phyloP scores from a whole-genome alignment of 2,329 filamentous ascomycete species.

The Xylaria sp. region DNA sequence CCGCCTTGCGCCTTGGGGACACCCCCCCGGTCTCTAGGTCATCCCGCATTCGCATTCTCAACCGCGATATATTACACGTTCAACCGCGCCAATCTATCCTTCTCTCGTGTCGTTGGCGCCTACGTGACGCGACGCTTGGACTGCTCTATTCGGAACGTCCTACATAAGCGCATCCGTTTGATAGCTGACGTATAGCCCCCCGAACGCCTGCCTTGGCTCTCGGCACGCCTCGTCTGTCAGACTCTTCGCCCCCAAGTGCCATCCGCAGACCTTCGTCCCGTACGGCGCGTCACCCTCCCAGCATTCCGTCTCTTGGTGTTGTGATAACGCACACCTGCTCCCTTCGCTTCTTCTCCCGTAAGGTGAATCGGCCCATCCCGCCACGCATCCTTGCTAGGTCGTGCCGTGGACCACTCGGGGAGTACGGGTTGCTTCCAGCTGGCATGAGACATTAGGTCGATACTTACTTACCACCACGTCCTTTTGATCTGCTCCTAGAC shows the following conservation, averaged over 20 bases:
- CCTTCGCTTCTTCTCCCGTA: background rate
- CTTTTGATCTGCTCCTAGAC: slow-evolving; percentile 9
- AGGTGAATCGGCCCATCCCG: slow-evolving; percentile 17
- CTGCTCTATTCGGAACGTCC: slow-evolving; percentile 26
- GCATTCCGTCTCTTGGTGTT: background rate
- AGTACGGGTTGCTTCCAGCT: slow-evolving; percentile 29
- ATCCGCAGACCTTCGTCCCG: slow-evolving; percentile 21
- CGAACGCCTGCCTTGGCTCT: slow-evolving; percentile 33
- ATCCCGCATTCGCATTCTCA: background rate
- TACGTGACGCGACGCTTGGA: slow-evolving; percentile 14
- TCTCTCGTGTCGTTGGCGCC: background rate
- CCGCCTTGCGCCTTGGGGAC: background rate
- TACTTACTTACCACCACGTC: slow-evolving; percentile 20
- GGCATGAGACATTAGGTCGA: slow-evolving; percentile 27
- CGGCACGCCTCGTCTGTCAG: slow-evolving; percentile 27
- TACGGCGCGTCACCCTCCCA: slow-evolving; percentile 12
- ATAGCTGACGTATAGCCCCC: slow-evolving; percentile 12
- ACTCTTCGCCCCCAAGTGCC: slow-evolving; percentile 12
- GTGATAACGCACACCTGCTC: background rate
- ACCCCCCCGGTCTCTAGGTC: background rate
- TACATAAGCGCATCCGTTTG: slow-evolving; percentile 25
- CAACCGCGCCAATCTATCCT: background rate
- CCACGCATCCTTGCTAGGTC: slow-evolving; percentile 30
- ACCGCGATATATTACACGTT: slow-evolving; percentile 22
- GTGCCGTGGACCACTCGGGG: slow-evolving; percentile 36